These are phyloP conservation scores for Malus asiatica DNA, from an alignment of 306 rosid species.

Conservation along the genomic window DNA sequence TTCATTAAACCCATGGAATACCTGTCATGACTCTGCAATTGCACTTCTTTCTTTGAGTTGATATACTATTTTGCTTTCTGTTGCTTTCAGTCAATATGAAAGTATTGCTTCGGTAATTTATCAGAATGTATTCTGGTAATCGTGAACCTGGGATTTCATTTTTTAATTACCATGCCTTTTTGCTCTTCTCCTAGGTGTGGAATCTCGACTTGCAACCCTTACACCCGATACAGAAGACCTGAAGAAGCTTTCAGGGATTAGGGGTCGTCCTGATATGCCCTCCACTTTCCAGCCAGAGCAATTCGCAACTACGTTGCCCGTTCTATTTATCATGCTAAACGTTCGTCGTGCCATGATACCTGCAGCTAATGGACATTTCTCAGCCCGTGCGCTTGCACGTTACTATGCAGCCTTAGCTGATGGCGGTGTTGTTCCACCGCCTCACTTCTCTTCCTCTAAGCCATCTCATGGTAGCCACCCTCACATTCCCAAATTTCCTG, in stretches of 20 bases:
- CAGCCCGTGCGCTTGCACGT: constrained; percentile 96
- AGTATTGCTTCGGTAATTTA: not conserved
- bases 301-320: constrained; percentile 35
- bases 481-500: constrained; percentile 65
- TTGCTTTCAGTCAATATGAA: not conserved
- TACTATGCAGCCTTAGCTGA: constrained; percentile 85
- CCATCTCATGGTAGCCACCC: constrained; percentile 87
- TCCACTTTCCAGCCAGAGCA: constrained; percentile 66
- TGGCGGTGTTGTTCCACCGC: constrained; percentile 72
- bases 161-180: constrained; percentile 12
- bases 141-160: not conserved
- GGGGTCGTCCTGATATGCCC: constrained; percentile 51
- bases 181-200: constrained; percentile 54
- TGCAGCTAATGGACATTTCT: constrained; percentile 86
- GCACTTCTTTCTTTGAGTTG: not conserved
- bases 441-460: constrained; percentile 62
- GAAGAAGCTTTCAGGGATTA: constrained; percentile 37
- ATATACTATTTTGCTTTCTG: not conserved
- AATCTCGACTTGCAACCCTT: constrained; percentile 85
- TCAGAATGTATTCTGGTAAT: not conserved
- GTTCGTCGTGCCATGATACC: constrained; percentile 89
- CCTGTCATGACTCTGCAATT: not conserved
- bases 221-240: constrained; percentile 53
- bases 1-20: not conserved
- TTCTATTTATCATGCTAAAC: constrained; percentile 60